These are phyloP conservation scores for Phalaenopsis hybrid DNA, from an alignment of 116 monocot species.

Conservation along the genomic window DNA sequence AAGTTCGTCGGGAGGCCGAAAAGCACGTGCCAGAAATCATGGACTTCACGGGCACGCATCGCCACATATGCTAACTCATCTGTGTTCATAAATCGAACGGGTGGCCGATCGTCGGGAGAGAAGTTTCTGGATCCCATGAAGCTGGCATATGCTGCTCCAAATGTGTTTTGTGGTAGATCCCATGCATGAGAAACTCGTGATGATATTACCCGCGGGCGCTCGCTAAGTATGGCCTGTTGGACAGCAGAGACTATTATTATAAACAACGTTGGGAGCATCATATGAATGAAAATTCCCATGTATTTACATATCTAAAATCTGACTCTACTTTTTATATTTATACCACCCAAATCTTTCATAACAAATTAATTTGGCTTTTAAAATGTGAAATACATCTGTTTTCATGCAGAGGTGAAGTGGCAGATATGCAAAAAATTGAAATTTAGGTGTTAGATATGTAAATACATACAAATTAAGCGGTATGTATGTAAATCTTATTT, in stretches of 20 bases:
- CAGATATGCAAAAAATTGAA: too few species aligned
- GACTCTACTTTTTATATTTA: too few species aligned
- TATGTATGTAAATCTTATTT: too few species aligned
- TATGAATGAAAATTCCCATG: not conserved
- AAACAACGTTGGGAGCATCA: not conserved
- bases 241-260: not conserved
- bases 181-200: slow-evolving; percentile 69
- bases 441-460: too few species aligned
- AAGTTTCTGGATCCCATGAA: slow-evolving; percentile 96
- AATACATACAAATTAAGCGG: too few species aligned
- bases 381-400: not conserved
- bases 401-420: not conserved
- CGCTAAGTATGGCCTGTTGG: slow-evolving; percentile 55
- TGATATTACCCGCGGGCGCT: slow-evolving; percentile 70
- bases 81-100: slow-evolving; percentile 91
- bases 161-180: slow-evolving; percentile 82
- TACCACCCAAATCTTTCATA: too few species aligned
- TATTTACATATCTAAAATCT: too few species aligned
- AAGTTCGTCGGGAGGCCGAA: slow-evolving; percentile 85
- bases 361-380: too few species aligned
- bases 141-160: slow-evolving; percentile 83
- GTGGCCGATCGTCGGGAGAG: slow-evolving; percentile 90
- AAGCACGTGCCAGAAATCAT: slow-evolving; percentile 90
- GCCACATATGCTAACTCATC: slow-evolving; percentile 86
- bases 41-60: slow-evolving; percentile 84